Base-by-base conservation (phyloP, 2,329 filamentous ascomycete genomes). In the Aspergillus clavatus region DNA sequence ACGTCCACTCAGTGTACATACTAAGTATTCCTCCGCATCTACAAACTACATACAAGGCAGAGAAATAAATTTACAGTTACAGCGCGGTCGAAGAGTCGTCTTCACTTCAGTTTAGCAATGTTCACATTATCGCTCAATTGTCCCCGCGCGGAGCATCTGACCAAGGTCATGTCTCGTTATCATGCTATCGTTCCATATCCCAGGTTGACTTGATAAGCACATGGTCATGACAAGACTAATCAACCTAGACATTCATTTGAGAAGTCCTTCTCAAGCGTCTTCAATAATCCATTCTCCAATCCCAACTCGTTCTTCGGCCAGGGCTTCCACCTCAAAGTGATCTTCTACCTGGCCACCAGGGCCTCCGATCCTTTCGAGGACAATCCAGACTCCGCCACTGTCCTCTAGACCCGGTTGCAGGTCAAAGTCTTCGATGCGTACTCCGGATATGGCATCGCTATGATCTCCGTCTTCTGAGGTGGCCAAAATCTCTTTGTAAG, bases 281-380 rank as follows among this genome's bases (percentile, higher is more conserved):
- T 65, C 65, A 24, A 65, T 53, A n/a, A 62, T 59, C 70, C 70
- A 72, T 41, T 66, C 57, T 1, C 70, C 71, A 45, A 72, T 67
- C 21, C 69, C 68, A 16, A 73, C 65, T 31, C 61, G 55, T 48
- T 71, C 70, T 46, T 71, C 69, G 1, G 63, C 63, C 43, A 73
- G 56, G 14, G 69, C 66, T 47, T 72, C 70, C 3, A 74, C 65
- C 43, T 71, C 62, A 40, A 72, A 59, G 42, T 67, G 62, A 44
- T 72, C 69, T 43, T 70, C 64, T 8, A 70, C 66, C 45, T 72
- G 68, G 77, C 81, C 74, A 4, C 69, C 69, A 36, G 73, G 73
- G 8, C 77, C 78, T n/a, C 82, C 86, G 58, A 91, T 78, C 53
- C 86, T 78, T 67, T 96, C 89, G 33, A 96, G 72, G 5, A 95